These are phyloP conservation scores for Aspergillus spinulosporus DNA, from an alignment of 2,329 filamentous ascomycete species.

Conservation along the genomic window DNA sequence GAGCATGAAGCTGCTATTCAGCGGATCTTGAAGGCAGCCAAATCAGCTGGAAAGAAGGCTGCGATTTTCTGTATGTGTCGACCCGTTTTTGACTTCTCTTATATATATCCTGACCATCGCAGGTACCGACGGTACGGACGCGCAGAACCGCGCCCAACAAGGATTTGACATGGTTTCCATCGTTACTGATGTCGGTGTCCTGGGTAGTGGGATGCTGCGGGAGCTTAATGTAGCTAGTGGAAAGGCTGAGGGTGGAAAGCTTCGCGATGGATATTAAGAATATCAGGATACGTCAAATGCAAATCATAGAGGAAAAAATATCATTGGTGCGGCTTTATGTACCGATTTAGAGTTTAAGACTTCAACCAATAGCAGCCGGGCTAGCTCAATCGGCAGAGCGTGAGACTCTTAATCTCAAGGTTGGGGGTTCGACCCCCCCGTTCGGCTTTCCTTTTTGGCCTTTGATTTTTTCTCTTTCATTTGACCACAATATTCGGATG, in stretches of 20 bases:
- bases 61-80: slow-evolving; percentile 44
- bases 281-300: no score
- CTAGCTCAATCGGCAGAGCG: slow-evolving; percentile 1
- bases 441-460: no score
- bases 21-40: slow-evolving; percentile 36
- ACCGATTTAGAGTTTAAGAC: no score
- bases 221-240: slow-evolving; percentile 37
- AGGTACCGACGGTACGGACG: slow-evolving; percentile 39
- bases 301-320: no score
- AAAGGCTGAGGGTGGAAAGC: not conserved
- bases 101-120: not conserved
- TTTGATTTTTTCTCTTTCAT: no score
- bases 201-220: slow-evolving; percentile 36
- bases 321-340: no score
- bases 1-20: slow-evolving; percentile 45
- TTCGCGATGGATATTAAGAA: not conserved
- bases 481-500: no score
- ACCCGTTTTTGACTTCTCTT: no score
- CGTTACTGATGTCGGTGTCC: slow-evolving; percentile 38
- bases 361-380: not conserved
- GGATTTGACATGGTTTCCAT: slow-evolving; percentile 47
- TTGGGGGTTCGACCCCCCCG: no score
- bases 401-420: no score
- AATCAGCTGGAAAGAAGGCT: slow-evolving; percentile 40
- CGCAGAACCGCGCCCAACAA: slow-evolving; percentile 34